These are phyloP conservation scores for Quercus glauca DNA, from an alignment of 306 rosid species.

Conservation along the genomic window DNA sequence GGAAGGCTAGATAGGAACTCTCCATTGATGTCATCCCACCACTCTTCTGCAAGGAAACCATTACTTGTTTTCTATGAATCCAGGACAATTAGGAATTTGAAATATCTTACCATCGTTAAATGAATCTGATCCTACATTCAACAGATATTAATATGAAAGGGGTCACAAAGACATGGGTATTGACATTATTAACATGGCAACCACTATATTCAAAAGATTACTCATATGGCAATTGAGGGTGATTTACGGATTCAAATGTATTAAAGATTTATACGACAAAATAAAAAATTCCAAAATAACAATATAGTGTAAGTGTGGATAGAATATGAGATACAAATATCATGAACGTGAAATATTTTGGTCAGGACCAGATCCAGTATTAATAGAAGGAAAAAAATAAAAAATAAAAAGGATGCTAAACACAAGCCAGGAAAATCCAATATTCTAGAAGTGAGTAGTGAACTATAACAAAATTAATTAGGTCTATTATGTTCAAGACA, in stretches of 20 bases:
- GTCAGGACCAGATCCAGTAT: neutral
- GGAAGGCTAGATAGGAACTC: neutral
- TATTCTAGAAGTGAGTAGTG: neutral
- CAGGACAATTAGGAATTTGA: neutral
- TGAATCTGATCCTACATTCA: neutral
- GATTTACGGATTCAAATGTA: neutral
- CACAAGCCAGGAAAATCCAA: neutral
- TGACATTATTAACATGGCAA: neutral
- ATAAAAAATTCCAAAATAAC: neutral
- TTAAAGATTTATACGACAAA: neutral
- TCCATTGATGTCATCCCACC: neutral
- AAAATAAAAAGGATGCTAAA: neutral
- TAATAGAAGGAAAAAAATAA: neutral
- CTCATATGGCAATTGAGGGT: neutral
- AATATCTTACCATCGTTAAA: neutral
- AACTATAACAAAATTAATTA: neutral
- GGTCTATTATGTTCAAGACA: neutral
- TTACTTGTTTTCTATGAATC: neutral
- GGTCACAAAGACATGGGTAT: conserved; percentile 1
- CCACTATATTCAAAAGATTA: neutral
- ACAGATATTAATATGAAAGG: neutral
- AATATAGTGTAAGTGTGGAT: neutral
- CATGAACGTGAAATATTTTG: neutral
- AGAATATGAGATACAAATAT: neutral
- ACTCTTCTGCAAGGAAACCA: neutral